Base-by-base conservation (phyloP, 2,329 filamentous ascomycete genomes). In the Aspergillus hortae region DNA sequence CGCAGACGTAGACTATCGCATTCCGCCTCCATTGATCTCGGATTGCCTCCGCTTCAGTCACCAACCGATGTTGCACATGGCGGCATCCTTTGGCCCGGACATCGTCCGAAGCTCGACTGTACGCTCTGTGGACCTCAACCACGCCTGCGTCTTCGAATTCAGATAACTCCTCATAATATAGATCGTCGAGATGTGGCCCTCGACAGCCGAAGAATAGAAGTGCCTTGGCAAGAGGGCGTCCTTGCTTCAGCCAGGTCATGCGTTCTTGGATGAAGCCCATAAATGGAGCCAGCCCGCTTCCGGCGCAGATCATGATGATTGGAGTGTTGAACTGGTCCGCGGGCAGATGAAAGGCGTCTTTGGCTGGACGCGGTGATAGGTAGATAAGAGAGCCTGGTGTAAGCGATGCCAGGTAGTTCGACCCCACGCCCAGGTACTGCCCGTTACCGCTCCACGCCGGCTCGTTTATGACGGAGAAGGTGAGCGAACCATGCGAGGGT, bases 381-480 rank as follows among this genome's bases (percentile, higher is more conserved):
- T 48, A 27, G 11, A 52, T 6, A 6, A 36, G 68, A 63, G 6
- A 61, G 59, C 67, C 68, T 6, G 54, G 38, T 33, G 63, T 57
- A 2, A 71, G 61, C 10, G 71, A 70, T 1, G 80, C 74, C 10
- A 88, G 76, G 66, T 84, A 87, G 52, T 74, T 80, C 0, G 81
- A 82, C 1, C 83, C 81, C 2, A 86, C 83, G 45, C 85, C 85
- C 5, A 80, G 65, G 67, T 83, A 76, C 9, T 72, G 69, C 11
- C 78, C 58, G 10, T 52, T 77, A 46, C 75, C 74, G 46, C 14
- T 17, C 46, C 74, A 75, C 2, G 83, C 78, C 0, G 80, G 79
- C 4, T 74, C 75, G 44, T 85, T 77, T 48, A 89, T 77, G 1
- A 91, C 78, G 3, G 79, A 78, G 72, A 87, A 90, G 5, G 86